A percentile compares a stretch with the other conserved stretches of the same genome.
Conservation (phyloP, 1,284 basidiomycete genomes). For the Austroboletus rostrupii region DNA sequence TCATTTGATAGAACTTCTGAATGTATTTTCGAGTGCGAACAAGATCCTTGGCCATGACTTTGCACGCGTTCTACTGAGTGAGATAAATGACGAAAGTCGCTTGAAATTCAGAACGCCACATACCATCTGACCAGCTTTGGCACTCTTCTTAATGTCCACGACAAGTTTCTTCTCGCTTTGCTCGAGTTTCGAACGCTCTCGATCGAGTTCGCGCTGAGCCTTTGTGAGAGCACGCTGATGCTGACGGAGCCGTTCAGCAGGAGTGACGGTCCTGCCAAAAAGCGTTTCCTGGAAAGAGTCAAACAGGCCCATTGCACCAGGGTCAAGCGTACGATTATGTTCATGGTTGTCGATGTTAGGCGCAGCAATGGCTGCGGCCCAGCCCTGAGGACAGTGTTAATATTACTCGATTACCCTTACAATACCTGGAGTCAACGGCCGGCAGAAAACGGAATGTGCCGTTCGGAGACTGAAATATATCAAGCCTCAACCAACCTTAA, state of each 20-base stretch:
- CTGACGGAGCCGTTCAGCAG: constrained; percentile 92
- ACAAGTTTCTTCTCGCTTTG: constrained; percentile 93
- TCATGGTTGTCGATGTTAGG: constrained; percentile 46
- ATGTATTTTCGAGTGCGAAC: constrained; percentile 93
- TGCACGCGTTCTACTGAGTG: constrained; percentile 83
- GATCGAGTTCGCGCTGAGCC: constrained; percentile 94
- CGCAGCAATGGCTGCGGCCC: constrained; percentile 16
- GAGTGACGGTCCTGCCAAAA: constrained; percentile 91
- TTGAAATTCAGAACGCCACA: constrained; percentile 20
- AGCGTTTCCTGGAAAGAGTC: constrained; percentile 71
- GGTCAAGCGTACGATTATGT: constrained; percentile 60
- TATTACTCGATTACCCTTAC: too few species aligned
- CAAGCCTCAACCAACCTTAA: constrained; percentile 23
- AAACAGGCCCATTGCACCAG: constrained; percentile 1
- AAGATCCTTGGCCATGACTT: constrained; percentile 98
- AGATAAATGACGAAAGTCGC: constrained; percentile 13
- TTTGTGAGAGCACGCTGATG: constrained; percentile 95
- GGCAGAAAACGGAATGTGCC: constrained; percentile 13
- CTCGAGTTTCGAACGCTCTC: constrained; percentile 92
- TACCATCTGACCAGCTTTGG: constrained; percentile 94
- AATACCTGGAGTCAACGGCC: neutral
- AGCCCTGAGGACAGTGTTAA: too few species aligned
- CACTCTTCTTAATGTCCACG: constrained; percentile 93
- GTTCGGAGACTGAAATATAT: constrained; percentile 18
- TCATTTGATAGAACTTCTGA: constrained; percentile 99